Base-by-base conservation (phyloP, 2,329 filamentous ascomycete genomes). In the Aspergillus sp. region DNA sequence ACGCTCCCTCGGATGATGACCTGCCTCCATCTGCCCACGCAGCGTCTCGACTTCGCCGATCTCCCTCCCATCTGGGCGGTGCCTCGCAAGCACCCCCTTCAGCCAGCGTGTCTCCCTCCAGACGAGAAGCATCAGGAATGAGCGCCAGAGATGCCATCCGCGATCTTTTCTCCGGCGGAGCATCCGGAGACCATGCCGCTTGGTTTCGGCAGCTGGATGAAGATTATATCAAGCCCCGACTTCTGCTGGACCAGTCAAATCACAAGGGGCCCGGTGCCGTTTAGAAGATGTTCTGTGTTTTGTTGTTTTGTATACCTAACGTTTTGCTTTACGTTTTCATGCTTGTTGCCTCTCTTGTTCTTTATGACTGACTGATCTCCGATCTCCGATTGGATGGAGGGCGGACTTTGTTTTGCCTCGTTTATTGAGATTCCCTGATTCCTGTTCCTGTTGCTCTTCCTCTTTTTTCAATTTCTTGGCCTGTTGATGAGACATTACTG, bases 171-270 rank as follows among this genome's bases (percentile, higher is more conserved):
- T 90, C 85, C 26, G 86, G 87, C 1, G 84, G 90, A 16, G 70
- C 74, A 4, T 85, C 90, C 0, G 92, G 96, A 54, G 95, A 99
- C 73, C 92, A 96, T 49, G 90, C 91, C 10, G 92, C 90, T 50
- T 86, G 96, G 78, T 96, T 99, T 76, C 88, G 88, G 66, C 93
- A 96, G 77, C 80, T 99, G 61, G 95, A 99, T 74, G 95, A 99
- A 76, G 92, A 93, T 61, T 97, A 92, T 74, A 93, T 98, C 76
- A 98, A 98, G 81, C 94, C 94, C 18, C 91, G 89, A 72, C 78
- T 98, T 57, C 77, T 98, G 65, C 83, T 98, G 20, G 93, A 97
- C 77, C 90, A 89, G 50, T 77, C 76, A 26, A 75, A 76, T 42
- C 73, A 78, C 60, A 78, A 78, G 62, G 76, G 75, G 3, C 75